Conservation (phyloP, 2,329 filamentous ascomycete species). For the Beauveria pseudobassiana region DNA sequence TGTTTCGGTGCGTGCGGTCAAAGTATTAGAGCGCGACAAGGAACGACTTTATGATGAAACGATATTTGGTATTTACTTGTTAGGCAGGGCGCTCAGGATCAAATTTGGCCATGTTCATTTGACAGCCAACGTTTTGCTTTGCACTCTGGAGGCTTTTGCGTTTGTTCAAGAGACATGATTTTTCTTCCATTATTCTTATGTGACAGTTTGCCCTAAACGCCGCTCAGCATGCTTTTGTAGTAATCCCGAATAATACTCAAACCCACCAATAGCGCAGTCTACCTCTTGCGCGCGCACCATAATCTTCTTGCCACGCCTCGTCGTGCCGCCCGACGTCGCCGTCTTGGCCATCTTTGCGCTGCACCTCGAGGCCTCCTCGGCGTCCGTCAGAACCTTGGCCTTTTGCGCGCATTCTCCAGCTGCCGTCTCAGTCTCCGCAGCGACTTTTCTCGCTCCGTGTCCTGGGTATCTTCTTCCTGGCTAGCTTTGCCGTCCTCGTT, state of each 20-base stretch:
- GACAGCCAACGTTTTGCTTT: neutral
- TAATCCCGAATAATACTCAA: neutral
- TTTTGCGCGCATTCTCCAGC: constrained; percentile 45
- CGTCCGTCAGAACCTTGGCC: constrained; percentile 44
- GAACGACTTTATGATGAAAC: neutral
- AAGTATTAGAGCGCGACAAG: constrained; percentile 26
- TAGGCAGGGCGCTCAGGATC: neutral
- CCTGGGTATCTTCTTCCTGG: constrained; percentile 19
- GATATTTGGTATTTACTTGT: neutral
- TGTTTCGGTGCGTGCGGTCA: constrained; percentile 43
- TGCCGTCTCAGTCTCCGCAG: constrained; percentile 40
- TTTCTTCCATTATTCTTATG: neutral
- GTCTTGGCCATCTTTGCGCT: constrained; percentile 61
- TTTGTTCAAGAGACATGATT: neutral
- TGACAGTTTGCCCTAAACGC: neutral
- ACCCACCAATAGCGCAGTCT: constrained; percentile 15
- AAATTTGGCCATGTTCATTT: neutral
- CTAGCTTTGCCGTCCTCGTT: constrained; percentile 17
- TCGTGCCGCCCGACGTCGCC: constrained; percentile 50
- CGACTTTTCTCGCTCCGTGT: constrained; percentile 33
- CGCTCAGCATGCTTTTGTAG: neutral
- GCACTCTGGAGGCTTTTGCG: neutral
- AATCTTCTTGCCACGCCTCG: constrained; percentile 53
- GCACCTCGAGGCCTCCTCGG: constrained; percentile 51
- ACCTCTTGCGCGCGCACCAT: constrained; percentile 57